Conservation (phyloP, 345 rosid species). For the Hirschfeldia incana region DNA sequence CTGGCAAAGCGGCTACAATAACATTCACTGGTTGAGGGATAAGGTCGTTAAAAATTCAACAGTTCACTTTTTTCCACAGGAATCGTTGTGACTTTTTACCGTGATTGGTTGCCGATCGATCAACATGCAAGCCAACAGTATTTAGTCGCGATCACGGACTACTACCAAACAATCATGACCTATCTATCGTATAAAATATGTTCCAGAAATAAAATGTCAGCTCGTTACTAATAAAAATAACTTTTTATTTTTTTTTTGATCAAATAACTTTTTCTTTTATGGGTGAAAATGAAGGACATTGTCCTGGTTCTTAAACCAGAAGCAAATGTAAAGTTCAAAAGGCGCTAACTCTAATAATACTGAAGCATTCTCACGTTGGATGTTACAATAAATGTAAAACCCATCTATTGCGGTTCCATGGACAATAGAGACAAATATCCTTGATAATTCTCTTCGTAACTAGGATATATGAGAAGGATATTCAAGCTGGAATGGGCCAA, state of each 20-base stretch:
- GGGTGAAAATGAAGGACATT: background rate
- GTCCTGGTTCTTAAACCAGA: background rate
- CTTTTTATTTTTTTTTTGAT: background rate
- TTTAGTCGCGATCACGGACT: background rate
- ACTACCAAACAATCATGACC: background rate
- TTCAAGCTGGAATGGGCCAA: background rate
- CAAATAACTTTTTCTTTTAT: background rate
- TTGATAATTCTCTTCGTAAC: background rate
- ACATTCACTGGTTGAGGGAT: too few relatives aligned
- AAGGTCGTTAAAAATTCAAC: too few relatives aligned
- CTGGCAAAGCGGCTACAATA: too few relatives aligned
- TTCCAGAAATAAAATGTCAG: background rate
- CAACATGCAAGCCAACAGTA: background rate
- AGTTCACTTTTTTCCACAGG: too few relatives aligned
- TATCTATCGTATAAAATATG: background rate
- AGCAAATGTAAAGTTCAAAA: background rate
- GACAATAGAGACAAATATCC: background rate
- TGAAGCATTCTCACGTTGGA: background rate
- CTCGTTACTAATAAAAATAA: background rate
- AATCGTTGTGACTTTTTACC: too few relatives aligned
- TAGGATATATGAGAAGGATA: background rate
- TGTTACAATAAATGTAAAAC: background rate
- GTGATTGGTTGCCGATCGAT: too few relatives aligned
- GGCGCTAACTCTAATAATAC: background rate
- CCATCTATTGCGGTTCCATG: background rate